Base-by-base conservation (phyloP, 2,329 filamentous ascomycete species). In the Domatiomyces catenatus region DNA sequence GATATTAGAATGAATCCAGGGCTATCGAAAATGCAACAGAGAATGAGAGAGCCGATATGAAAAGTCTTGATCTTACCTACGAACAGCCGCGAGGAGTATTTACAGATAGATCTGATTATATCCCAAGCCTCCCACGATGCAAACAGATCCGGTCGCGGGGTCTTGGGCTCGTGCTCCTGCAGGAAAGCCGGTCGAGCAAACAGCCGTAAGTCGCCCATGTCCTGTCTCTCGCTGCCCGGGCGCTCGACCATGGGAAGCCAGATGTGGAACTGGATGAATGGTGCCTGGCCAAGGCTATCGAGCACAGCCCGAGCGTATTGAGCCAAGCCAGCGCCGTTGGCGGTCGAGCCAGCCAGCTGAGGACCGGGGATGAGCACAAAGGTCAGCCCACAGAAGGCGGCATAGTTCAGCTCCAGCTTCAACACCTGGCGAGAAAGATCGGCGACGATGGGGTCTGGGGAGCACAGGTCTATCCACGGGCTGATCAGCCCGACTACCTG, bases 91-190 rank as follows among this genome's bases (percentile, higher is more conserved):
- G 76, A 69, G 66, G 83, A 83, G 68, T 98, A 96, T 69, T 82
- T 84, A 75, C 88, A 95, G 51, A 87, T 73, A 49, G 81, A 83
- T 49, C 92, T 78, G 61, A 98, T 84, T 19, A 83, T 75, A 64
- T 98, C 83, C 92, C 92, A 98, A 1, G 84, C 83, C 67, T 96
- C 89, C 93, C 93, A 98, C 2, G 82, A 76, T 49, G 81, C 81
- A 66, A 86, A 92, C 0, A 84, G 66, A 60, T 90, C 83, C 53
- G 82, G 70, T 19, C 79, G 74, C 45, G 8, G 45, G 10, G 45
- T 8, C 28, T 71, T 69, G 5, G 61, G 60, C 8, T 61, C 53
- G 15, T 59, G 58, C 42, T n/a, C n/a, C n/a, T 51, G 56, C 15
- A 68, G 52, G 54, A 66, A 72, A 51, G 69, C 66, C 42, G 60